A percentile compares a stretch with the other conserved stretches of the same genome.
Evolutionary conservation across 83 land plant genomes (phyloP).

Genomic region (Picea abies): DNA sequence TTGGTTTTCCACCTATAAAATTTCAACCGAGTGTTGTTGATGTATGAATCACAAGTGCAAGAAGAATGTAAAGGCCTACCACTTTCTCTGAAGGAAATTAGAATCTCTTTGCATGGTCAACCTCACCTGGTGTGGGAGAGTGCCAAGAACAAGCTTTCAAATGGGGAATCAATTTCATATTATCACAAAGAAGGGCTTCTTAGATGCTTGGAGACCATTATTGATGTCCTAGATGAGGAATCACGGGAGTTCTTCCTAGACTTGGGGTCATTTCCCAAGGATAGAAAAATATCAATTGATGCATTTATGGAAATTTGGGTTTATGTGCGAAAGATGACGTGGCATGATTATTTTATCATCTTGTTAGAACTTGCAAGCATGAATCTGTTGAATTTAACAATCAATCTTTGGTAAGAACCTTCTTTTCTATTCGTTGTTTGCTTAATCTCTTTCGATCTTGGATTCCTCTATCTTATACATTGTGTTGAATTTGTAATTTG

Average conservation of each 20-base stretch:
- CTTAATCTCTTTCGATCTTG: neutral
- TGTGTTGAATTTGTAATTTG: neutral
- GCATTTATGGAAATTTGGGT: slow-evolving; percentile 57
- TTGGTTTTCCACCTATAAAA: no score
- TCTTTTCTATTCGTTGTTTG: neutral
- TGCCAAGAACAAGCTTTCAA: no score
- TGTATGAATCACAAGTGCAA: no score
- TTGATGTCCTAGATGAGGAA: slow-evolving; percentile 23
- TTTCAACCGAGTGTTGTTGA: no score
- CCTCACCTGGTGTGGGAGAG: slow-evolving; percentile 39
- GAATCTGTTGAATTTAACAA: slow-evolving; percentile 43
- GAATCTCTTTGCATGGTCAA: slow-evolving; percentile 33
- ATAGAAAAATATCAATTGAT: slow-evolving; percentile 55
- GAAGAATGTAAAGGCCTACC: no score
- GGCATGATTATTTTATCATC: slow-evolving; percentile 31
- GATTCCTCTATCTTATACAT: neutral
- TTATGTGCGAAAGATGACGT: slow-evolving; percentile 44
- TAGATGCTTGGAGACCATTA: slow-evolving; percentile 29
- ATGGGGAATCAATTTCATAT: slow-evolving; percentile 31
- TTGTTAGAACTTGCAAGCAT: no score
- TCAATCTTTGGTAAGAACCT: slow-evolving; percentile 22
- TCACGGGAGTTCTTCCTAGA: slow-evolving; percentile 60
- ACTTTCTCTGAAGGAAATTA: slow-evolving; percentile 18
- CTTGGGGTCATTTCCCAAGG: slow-evolving; percentile 59
- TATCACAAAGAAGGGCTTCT: slow-evolving; percentile 15